Base-by-base conservation (phyloP, 352 stramenopile genomes). In the Pythium rhizo-oryzae region DNA sequence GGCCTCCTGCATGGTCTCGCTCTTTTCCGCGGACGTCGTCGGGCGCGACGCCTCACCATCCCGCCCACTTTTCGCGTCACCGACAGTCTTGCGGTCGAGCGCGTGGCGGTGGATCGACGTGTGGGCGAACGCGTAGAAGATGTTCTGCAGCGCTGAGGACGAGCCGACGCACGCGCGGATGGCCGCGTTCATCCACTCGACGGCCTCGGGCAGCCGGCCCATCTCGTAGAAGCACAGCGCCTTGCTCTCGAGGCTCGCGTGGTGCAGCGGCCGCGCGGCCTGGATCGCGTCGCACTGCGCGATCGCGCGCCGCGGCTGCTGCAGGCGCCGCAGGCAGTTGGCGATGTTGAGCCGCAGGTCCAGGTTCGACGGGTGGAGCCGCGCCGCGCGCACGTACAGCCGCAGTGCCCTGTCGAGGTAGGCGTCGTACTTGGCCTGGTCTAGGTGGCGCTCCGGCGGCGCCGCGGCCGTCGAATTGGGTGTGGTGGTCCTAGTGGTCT, bases 341-440 rank as follows among this genome's bases (percentile, higher is more conserved):
- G 78, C 81, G 23, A 94, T 75, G 49, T 94, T 91, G 33, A 94
- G 74, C 1, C 84, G 78, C 15, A 92, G 52, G 28, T 89, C 78
- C 16, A 77, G 57, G 52, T 87, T 91, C 0, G 75, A 87, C 13
- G 84, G 85, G 33, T 94, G 76, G 21, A 94, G 69, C 39, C 84
- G 76, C 5, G 66, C 74, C 6, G 85, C 82, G 4, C 82, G 81
- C 21, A 92, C 25, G 62, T 94, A 94, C 68, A 91, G 87, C n/a
- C 85, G 75, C 49, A 85, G 72, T 23, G 85, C 82, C 49, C 73
- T 79, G 47, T 81, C 61, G 30, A 93, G 65, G 60, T 88, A 79
- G 6, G 47, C 55, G 5, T 66, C 39, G 60, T 84, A 76, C 47
- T 80, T 71, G 16, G 49, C 69, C 69, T 88, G 46, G 28, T 87